Conservation (phyloP, 2,329 filamentous ascomycete species). For the Fusarium continuum region DNA sequence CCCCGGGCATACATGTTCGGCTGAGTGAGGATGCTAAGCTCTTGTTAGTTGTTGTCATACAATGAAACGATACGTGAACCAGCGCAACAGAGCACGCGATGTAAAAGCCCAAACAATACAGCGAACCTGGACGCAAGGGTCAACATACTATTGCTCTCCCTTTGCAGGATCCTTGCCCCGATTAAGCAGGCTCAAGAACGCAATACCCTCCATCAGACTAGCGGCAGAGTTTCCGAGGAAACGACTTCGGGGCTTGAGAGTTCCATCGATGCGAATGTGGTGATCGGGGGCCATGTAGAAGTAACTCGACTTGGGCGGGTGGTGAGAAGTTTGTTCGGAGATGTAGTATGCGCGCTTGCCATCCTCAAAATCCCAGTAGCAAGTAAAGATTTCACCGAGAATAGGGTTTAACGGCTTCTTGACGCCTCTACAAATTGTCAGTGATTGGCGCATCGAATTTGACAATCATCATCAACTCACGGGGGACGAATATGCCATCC, state of each 20-base stretch:
- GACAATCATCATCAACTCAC: constrained; percentile 62
- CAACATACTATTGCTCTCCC: constrained; percentile 86
- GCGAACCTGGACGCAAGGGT: background rate
- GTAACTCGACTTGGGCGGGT: constrained; percentile 98
- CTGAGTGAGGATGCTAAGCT: constrained; percentile 82
- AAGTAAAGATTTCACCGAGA: constrained; percentile 91
- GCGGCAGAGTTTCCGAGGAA: constrained; percentile 97
- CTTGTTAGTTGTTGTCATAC: constrained; percentile 9
- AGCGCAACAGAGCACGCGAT: constrained; percentile 3
- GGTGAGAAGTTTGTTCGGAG: constrained; percentile 96
- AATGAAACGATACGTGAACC: background rate
- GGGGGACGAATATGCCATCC: constrained; percentile 99
- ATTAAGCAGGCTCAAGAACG: constrained; percentile 84
- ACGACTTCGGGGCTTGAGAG: constrained; percentile 91
- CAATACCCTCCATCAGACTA: constrained; percentile 97
- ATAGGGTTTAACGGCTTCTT: constrained; percentile 99
- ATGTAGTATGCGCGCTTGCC: constrained; percentile 93
- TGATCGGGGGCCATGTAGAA: constrained; percentile 98
- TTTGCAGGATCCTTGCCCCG: constrained; percentile 70
- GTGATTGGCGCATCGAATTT: constrained; percentile 16
- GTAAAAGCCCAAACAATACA: background rate
- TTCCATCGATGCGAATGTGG: constrained; percentile 93
- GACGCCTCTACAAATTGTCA: constrained; percentile 73
- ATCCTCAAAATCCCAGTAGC: constrained; percentile 93
- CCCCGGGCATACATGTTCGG: constrained; percentile 99